Percentiles rank a stretch among this genome's conserved stretches.
Conservation (phyloP, 192 early-diverging fungal genomes). For the Dimargaris cristalligena region DNA sequence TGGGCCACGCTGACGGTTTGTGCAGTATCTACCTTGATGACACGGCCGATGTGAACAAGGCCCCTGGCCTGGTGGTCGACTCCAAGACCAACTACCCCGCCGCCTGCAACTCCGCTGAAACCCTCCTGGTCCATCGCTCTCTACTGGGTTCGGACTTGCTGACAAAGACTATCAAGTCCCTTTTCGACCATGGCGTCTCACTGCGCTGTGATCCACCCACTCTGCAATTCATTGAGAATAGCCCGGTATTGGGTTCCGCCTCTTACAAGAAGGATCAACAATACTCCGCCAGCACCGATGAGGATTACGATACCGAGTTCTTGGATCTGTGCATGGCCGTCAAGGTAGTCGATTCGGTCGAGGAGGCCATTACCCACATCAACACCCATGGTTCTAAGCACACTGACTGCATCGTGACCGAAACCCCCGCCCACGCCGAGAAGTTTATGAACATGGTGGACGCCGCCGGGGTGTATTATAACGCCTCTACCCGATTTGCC, state of each 20-base stretch:
- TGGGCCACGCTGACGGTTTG: constrained; percentile 96
- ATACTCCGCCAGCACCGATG: constrained; percentile 15
- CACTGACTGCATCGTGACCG: constrained; percentile 89
- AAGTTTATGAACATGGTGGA: constrained; percentile 84
- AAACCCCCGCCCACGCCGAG: constrained; percentile 48
- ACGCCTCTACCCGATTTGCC: constrained; percentile 87
- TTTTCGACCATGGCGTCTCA: constrained; percentile 40
- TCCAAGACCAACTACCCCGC: constrained; percentile 89
- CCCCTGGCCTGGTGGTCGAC: constrained; percentile 68
- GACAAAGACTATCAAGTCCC: constrained; percentile 33
- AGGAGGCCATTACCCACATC: constrained; percentile 81
- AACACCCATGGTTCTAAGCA: constrained; percentile 88
- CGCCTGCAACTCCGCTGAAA: constrained; percentile 92
- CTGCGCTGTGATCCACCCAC: constrained; percentile 42
- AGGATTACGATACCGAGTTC: constrained; percentile 85
- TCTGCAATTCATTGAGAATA: constrained; percentile 17
- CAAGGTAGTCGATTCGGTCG: constrained; percentile 49
- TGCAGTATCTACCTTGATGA: constrained; percentile 85
- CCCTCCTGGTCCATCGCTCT: constrained; percentile 64
- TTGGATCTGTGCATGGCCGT: constrained; percentile 74
- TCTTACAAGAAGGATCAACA: constrained; percentile 14
- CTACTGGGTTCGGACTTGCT: constrained; percentile 26
- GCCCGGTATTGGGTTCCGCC: constrained; percentile 13
- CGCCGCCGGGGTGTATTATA: constrained; percentile 96
- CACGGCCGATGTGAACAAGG: constrained; percentile 59